Conservation (phyloP, 2,329 filamentous ascomycete species). For the Cercospora canescens region DNA sequence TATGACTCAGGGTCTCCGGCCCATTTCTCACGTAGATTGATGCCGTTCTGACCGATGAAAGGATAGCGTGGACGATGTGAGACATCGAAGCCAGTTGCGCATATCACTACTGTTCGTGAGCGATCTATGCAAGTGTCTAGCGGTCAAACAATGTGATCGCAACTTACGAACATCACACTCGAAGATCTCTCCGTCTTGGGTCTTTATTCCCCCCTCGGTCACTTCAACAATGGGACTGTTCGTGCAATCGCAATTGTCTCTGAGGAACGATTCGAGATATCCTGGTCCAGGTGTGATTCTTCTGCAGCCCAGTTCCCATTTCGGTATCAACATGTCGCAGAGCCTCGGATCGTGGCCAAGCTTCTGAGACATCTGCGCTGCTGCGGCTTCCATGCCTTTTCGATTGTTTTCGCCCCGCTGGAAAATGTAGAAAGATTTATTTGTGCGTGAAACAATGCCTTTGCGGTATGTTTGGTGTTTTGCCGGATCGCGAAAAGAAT, state of each 20-base stretch:
- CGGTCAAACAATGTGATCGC: neutral
- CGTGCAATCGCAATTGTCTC: constrained; percentile 47
- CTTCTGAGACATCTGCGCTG: constrained; percentile 49
- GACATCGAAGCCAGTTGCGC: constrained; percentile 39
- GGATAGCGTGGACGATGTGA: constrained; percentile 32
- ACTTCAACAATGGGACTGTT: constrained; percentile 41
- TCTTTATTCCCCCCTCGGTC: constrained; percentile 38
- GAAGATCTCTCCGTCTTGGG: constrained; percentile 34
- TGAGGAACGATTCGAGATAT: constrained; percentile 50
- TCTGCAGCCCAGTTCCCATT: constrained; percentile 41
- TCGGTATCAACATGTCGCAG: constrained; percentile 41
- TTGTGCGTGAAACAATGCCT: neutral
- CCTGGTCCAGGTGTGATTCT: constrained; percentile 51
- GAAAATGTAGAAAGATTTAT: neutral
- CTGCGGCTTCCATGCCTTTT: constrained; percentile 41
- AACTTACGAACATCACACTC: constrained; percentile 29
- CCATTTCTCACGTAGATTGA: constrained; percentile 40
- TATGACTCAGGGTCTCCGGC: constrained; percentile 38
- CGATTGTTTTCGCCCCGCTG: neutral
- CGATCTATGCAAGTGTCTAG: neutral
- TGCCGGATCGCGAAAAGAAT: neutral
- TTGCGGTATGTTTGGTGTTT: neutral
- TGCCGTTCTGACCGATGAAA: constrained; percentile 26
- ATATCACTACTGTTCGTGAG: constrained; percentile 28
- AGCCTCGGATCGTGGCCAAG: constrained; percentile 39